A percentile compares a stretch with the other conserved stretches of the same genome.
Evolutionary conservation across 225 moss, liverwort and hornwort genomes (phyloP).

Genomic region (Polytrichum formosum): DNA sequence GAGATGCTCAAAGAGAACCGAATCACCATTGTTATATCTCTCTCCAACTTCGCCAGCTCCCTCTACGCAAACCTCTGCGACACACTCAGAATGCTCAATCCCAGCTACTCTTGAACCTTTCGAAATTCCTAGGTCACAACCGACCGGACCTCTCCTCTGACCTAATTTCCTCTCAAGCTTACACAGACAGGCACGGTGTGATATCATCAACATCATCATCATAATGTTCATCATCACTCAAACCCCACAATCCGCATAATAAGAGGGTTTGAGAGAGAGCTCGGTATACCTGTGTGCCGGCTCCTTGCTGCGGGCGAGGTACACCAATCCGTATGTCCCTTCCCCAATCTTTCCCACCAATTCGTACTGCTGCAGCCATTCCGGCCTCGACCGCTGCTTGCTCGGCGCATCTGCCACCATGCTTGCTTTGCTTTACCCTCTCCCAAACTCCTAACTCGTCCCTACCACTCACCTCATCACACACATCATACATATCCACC

Average conservation of each 20-base stretch:
- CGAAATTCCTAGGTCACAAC: too few species aligned
- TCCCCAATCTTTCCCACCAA: constrained; percentile 97
- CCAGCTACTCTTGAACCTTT: background rate
- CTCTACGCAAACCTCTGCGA: background rate
- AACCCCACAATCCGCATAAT: too few species aligned
- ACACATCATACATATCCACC: too few species aligned
- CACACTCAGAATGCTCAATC: background rate
- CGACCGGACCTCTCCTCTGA: too few species aligned
- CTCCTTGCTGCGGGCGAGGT: constrained; percentile 81
- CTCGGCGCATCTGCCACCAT: constrained; percentile 90
- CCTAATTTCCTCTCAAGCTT: too few species aligned
- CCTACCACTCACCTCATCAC: too few species aligned
- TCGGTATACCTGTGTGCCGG: constrained; percentile 49
- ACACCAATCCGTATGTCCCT: constrained; percentile 95
- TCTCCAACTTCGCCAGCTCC: background rate
- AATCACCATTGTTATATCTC: background rate
- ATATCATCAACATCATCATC: too few species aligned
- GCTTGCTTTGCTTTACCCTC: background rate
- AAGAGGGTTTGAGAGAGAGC: background rate
- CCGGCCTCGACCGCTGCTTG: constrained; percentile 82
- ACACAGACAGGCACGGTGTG: too few species aligned
- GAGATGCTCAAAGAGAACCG: background rate
- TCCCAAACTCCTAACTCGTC: too few species aligned
- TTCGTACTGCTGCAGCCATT: constrained; percentile 97
- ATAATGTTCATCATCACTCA: too few species aligned